Evolutionary conservation across 352 stramenopile species (phyloP).

Genomic region (Globisporangium iwayamae): DNA sequence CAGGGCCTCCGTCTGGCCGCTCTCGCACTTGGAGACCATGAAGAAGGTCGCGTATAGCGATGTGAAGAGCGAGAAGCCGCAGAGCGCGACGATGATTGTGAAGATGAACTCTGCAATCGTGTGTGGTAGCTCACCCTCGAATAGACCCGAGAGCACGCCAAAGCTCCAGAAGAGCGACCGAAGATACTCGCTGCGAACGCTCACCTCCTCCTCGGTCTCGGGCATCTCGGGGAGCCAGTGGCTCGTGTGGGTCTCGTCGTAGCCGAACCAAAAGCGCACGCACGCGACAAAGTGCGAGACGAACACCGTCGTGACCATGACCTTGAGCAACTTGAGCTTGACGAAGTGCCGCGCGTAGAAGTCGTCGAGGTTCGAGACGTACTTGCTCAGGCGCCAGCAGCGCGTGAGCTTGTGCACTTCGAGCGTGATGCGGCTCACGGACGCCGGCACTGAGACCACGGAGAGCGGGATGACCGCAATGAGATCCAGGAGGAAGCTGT

Average conservation of each 20-base stretch:
- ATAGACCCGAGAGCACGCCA: slow-evolving; percentile 48
- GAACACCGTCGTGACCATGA: slow-evolving; percentile 31
- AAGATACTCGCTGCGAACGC: slow-evolving; percentile 27
- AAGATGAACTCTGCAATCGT: slow-evolving; percentile 40
- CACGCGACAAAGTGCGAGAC: slow-evolving; percentile 55
- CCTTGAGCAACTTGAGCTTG: slow-evolving; percentile 46
- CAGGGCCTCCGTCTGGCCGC: slow-evolving; percentile 29
- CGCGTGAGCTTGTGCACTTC: slow-evolving; percentile 56
- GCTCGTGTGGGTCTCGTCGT: slow-evolving; percentile 12
- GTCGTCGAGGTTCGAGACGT: slow-evolving; percentile 48
- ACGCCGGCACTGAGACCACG: slow-evolving; percentile 13
- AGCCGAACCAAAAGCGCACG: slow-evolving; percentile 35
- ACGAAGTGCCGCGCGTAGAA: slow-evolving; percentile 54
- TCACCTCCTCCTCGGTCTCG: slow-evolving; percentile 8
- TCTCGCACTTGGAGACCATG: slow-evolving; percentile 70
- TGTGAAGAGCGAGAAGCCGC: slow-evolving; percentile 56
- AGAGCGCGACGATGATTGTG: slow-evolving; percentile 38
- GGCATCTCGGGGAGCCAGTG: slow-evolving; percentile 22
- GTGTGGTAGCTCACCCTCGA: slow-evolving; percentile 43
- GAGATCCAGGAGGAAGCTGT: slow-evolving; percentile 41
- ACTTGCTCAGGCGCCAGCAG: slow-evolving; percentile 36
- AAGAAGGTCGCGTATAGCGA: slow-evolving; percentile 64
- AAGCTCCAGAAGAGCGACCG: slow-evolving; percentile 50
- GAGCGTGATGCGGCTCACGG: slow-evolving; percentile 11
- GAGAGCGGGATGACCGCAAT: slow-evolving; percentile 40